These are phyloP conservation scores for Wickerhamiella brachini DNA, from an alignment of 805 yeast genomes.

Conservation along the genomic window DNA sequence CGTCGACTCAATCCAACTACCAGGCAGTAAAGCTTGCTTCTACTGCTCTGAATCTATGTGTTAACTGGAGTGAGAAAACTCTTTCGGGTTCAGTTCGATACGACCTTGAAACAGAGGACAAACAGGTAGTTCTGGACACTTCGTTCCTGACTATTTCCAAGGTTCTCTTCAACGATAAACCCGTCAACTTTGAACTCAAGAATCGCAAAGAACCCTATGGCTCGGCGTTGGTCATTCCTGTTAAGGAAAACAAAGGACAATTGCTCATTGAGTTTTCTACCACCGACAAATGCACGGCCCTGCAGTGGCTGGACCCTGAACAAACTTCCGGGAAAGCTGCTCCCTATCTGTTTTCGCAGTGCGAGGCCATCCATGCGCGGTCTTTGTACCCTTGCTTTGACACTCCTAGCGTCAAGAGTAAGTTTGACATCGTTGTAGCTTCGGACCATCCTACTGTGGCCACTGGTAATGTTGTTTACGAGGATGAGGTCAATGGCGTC, in stretches of 20 bases:
- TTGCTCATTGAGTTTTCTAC: slow-evolving; percentile 44
- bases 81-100: slow-evolving; percentile 44
- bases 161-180: slow-evolving; percentile 32
- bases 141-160: slow-evolving; percentile 40
- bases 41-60: slow-evolving; percentile 39
- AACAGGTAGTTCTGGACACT: slow-evolving; percentile 48
- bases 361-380: slow-evolving; percentile 86
- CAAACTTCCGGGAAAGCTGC: slow-evolving; percentile 59
- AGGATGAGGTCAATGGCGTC: slow-evolving; percentile 12
- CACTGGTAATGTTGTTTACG: slow-evolving; percentile 43
- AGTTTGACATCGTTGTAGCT: slow-evolving; percentile 41
- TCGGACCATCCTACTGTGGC: slow-evolving; percentile 61
- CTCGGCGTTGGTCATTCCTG: slow-evolving; percentile 27
- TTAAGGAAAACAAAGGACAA: slow-evolving; percentile 5
- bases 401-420: slow-evolving; percentile 71
- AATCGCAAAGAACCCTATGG: slow-evolving; percentile 31
- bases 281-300: slow-evolving; percentile 64
- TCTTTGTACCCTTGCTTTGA: slow-evolving; percentile 82
- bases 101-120: slow-evolving; percentile 25
- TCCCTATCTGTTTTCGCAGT: slow-evolving; percentile 73
- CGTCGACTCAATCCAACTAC: slow-evolving; percentile 67
- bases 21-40: slow-evolving; percentile 34
- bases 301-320: slow-evolving; percentile 68
- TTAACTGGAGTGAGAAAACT: slow-evolving; percentile 39
- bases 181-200: slow-evolving; percentile 20